Evolutionary conservation across 192 early-diverging fungal genomes (phyloP).

Genomic region (Umbelopsis sp.): DNA sequence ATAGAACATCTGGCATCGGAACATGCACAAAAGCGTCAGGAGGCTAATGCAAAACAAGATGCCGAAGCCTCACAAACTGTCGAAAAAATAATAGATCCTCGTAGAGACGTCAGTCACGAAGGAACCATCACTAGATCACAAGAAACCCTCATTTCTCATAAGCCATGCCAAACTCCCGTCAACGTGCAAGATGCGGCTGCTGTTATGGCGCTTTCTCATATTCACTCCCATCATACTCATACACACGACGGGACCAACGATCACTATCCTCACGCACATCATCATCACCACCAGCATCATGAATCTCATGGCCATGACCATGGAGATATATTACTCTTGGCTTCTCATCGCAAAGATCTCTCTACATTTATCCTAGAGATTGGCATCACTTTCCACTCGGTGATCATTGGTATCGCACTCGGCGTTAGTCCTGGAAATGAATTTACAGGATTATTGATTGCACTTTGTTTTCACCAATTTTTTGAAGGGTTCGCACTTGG

Average conservation of each 20-base stretch:
- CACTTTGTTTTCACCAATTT: conserved; percentile 74
- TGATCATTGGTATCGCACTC: conserved; percentile 76
- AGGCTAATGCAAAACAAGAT: conserved; percentile 17
- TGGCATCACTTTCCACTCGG: conserved; percentile 75
- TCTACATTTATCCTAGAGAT: conserved; percentile 73
- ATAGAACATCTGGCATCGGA: conserved; percentile 50
- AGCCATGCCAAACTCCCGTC: neutral
- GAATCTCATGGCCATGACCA: conserved; percentile 20
- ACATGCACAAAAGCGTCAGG: neutral
- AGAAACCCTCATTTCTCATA: conserved; percentile 16
- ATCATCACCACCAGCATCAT: conserved; percentile 12
- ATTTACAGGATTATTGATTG: conserved; percentile 63
- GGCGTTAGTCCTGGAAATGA: conserved; percentile 58
- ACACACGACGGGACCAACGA: conserved; percentile 2
- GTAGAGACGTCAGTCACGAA: neutral
- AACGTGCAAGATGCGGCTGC: conserved; percentile 17
- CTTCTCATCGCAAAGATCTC: neutral
- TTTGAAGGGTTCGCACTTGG: conserved; percentile 74
- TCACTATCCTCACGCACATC: conserved; percentile 20
- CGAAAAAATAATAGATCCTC: neutral
- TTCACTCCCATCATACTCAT: conserved; percentile 22
- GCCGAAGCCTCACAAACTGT: conserved; percentile 39
- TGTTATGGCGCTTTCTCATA: conserved; percentile 16
- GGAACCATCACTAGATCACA: conserved; percentile 7
- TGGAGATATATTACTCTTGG: neutral